A percentile compares a stretch with the other conserved stretches of the same genome.
phyloP scores from a whole-genome alignment of 2,329 filamentous ascomycete genomes.

The Orbilia brochopaga region DNA sequence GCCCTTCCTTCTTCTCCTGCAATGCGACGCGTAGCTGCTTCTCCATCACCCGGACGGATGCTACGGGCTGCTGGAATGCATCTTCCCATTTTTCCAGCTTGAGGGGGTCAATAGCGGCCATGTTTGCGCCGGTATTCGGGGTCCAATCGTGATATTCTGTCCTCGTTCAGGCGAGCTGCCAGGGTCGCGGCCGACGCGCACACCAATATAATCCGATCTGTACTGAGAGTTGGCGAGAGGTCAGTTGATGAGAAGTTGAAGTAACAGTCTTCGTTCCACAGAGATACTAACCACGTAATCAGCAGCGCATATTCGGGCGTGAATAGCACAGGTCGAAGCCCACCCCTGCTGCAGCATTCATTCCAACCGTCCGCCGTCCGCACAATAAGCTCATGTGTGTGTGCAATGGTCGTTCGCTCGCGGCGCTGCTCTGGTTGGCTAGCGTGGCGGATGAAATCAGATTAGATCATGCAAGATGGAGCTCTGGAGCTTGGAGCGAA shows the following conservation, averaged over 20 bases:
- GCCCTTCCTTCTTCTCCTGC: constrained; percentile 69
- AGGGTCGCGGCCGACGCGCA: background rate
- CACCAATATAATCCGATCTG: background rate
- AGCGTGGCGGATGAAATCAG: background rate
- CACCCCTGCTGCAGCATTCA: constrained; percentile 25
- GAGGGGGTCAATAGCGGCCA: constrained; percentile 64
- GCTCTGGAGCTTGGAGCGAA: background rate
- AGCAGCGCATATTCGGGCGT: background rate
- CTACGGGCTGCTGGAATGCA: constrained; percentile 68
- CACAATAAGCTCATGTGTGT: too few species aligned
- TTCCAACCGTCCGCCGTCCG: background rate
- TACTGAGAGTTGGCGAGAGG: background rate
- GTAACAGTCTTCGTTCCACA: background rate
- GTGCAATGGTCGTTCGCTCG: background rate
- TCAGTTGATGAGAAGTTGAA: constrained; percentile 2
- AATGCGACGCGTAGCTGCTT: constrained; percentile 69
- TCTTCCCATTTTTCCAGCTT: constrained; percentile 71
- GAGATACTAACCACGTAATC: constrained; percentile 37
- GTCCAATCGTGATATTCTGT: background rate
- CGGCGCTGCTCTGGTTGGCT: too few species aligned
- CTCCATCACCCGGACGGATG: constrained; percentile 68
- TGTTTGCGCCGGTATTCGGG: constrained; percentile 53
- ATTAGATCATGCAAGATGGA: constrained; percentile 11
- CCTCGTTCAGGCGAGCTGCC: background rate
- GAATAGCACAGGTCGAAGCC: constrained; percentile 16